Evolutionary conservation across 805 yeast genomes (phyloP), one percentile per base, ranked within the genome.

Genomic region (Blastobotrys peoriensis): DNA sequence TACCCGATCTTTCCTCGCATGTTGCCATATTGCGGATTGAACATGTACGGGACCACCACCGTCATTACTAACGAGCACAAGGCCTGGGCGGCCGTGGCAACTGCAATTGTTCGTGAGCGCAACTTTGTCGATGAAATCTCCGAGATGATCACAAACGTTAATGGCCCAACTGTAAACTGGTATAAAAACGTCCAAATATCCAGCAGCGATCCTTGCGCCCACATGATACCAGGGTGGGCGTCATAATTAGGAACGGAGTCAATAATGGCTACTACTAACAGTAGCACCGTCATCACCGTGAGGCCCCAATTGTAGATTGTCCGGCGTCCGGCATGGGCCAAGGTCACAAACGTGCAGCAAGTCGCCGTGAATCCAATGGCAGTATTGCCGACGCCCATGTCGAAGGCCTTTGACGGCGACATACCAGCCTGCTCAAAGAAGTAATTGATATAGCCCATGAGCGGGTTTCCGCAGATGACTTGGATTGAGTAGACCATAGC

Each of bases 1-100:
- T 70, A 72, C 2, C 70, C 77, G 27, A 75, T 69, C 53, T 73
- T 73, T n/a, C 73, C 75, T 28, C 70, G 68, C 69, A 70, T 61
- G 50, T 75, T 66, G 47, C 72, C 74, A 28, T 64, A 64, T 16
- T 58, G 59, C 1, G 76, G 71, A 51, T 74, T 76, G 52, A 75
- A 62, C 70, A 75, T 66, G 52, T 72, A 74, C n/a, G 81, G 81
- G 28, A 50, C 58, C 19, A 45, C 52, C 15, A 35, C 46, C 13
- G 56, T 48, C 30, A 49, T 41, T 19, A 59, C 49, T 16, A 60
- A 50, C 16, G 51, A 36, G 30, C 39, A 45, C 5, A 55, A 21
- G n/a, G 59, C 49, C 41, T 54, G 57, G 27, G 59, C 55, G 34
- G 65, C 60, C 44, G 73, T 67, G 0, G 74, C 70, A 21, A 72